Evolutionary conservation across 2,329 filamentous ascomycete species (phyloP).

Genomic region (Colletotrichum sp.): DNA sequence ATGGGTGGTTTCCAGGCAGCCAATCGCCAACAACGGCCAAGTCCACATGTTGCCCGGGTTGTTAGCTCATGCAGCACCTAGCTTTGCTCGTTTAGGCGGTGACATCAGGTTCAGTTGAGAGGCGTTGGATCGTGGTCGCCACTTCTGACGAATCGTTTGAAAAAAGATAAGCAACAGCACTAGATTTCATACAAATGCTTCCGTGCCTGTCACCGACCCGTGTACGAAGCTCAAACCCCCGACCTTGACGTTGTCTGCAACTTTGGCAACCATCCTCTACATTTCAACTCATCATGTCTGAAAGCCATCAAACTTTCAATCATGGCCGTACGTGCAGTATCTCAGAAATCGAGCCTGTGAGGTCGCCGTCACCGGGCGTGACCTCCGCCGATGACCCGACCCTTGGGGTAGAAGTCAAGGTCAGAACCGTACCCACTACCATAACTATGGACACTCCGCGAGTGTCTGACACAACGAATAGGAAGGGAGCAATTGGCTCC

Average conservation of each 20-base stretch:
- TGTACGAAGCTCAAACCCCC: background rate
- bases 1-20: background rate
- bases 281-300: background rate
- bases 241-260: fast-evolving
- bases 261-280: fast-evolving
- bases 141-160: fast-evolving
- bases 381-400: fast-evolving
- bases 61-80: background rate
- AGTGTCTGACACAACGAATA: background rate
- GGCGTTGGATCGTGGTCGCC: background rate
- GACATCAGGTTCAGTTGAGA: background rate
- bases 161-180: background rate
- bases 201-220: background rate
- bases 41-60: background rate
- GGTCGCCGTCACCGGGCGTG: background rate
- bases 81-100: background rate
- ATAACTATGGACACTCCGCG: no score
- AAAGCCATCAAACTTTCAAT: background rate
- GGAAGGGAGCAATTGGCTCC: background rate
- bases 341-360: background rate
- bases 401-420: background rate
- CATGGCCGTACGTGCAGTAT: no score
- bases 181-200: background rate
- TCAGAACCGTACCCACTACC: background rate
- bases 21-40: background rate